Evolutionary conservation across 1,284 basidiomycete species (phyloP).

Genomic region (Heterobasidion occidentale): DNA sequence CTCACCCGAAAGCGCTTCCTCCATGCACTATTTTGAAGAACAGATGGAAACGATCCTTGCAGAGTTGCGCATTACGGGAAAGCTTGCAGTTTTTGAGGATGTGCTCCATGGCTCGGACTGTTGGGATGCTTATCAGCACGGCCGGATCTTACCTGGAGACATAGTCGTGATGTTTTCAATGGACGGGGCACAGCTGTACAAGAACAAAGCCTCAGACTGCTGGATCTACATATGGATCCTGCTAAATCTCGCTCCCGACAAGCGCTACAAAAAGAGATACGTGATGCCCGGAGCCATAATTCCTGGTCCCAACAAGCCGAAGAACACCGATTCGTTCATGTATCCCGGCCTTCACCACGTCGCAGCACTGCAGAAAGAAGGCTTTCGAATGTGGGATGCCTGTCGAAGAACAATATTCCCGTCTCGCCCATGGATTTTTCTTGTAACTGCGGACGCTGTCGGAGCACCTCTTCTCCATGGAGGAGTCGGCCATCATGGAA

Average conservation of each 20-base stretch:
- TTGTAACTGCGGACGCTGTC: conserved; percentile 6
- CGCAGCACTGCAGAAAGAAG: conserved; percentile 12
- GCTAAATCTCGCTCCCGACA: conserved; percentile 12
- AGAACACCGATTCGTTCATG: conserved; percentile 18
- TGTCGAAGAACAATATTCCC: neutral
- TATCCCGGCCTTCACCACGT: conserved; percentile 17
- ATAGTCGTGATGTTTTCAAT: conserved; percentile 16
- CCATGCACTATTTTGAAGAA: conserved; percentile 1
- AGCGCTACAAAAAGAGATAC: conserved; percentile 18
- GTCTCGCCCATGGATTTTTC: conserved; percentile 2
- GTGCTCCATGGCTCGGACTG: conserved; percentile 14
- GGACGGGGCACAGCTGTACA: conserved; percentile 24
- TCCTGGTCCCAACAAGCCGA: conserved; percentile 19
- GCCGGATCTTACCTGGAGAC: conserved; percentile 10
- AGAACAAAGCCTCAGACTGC: conserved; percentile 16
- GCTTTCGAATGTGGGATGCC: conserved; percentile 15
- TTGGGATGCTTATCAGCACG: conserved; percentile 8
- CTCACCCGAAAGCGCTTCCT: neutral
- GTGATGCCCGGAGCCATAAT: conserved; percentile 18
- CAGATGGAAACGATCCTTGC: neutral
- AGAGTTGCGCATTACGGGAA: neutral
- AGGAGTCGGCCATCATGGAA: conserved; percentile 7
- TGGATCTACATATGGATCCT: conserved; percentile 22
- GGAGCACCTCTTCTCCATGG: conserved; percentile 5
- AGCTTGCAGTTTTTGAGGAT: conserved; percentile 5